phyloP scores from a whole-genome alignment of 73 alveolate species.

The Paramecium pentaurelia region DNA sequence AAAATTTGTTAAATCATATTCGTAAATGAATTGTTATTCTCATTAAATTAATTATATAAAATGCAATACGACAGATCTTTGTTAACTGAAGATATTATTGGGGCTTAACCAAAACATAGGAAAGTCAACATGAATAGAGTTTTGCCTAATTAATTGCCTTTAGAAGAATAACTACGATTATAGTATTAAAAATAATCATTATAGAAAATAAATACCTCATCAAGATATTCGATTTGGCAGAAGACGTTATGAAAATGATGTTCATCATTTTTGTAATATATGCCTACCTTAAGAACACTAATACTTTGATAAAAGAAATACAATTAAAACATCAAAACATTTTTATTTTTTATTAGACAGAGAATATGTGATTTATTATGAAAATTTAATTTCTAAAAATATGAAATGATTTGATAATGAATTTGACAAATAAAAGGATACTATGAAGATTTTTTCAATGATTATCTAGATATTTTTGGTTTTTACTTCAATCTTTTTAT shows the following conservation, averaged over 20 bases:
- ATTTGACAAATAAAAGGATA: too few species aligned
- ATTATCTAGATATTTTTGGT: too few species aligned
- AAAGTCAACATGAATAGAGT: background rate
- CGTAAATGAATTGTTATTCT: background rate
- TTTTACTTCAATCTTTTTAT: too few species aligned
- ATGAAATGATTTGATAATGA: too few species aligned
- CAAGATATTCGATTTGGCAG: background rate
- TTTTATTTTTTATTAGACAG: too few species aligned
- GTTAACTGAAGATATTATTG: constrained; percentile 19
- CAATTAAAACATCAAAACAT: too few species aligned
- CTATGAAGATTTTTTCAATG: too few species aligned
- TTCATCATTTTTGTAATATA: constrained; percentile 17
- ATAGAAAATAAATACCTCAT: background rate
- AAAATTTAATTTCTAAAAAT: too few species aligned
- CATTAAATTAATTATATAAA: background rate
- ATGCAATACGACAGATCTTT: background rate
- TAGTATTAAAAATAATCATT: background rate
- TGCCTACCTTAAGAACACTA: background rate
- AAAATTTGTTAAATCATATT: background rate
- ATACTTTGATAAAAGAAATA: background rate
- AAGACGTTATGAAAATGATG: constrained; percentile 19
- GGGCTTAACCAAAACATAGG: constrained; percentile 35
- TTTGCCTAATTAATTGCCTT: background rate
- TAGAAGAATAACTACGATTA: background rate
- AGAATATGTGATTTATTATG: too few species aligned